Evolutionary conservation across 2,329 filamentous ascomycete species (phyloP).

Genomic region (Capronia americana): DNA sequence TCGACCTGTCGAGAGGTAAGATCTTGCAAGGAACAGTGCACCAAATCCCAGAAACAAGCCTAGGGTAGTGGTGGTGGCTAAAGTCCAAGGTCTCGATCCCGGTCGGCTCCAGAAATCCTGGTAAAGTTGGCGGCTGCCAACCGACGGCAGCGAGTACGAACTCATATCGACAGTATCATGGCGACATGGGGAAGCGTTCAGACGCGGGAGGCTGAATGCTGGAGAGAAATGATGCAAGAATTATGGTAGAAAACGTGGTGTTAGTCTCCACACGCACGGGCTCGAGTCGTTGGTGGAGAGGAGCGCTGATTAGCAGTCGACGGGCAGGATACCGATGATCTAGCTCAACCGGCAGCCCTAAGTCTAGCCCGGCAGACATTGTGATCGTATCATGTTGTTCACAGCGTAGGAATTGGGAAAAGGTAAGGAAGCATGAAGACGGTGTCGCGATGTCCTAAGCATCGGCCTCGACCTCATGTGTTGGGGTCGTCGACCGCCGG

Average conservation of each 20-base stretch:
- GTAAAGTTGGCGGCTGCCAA: neutral
- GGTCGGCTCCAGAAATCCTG: slow-evolving; percentile 11
- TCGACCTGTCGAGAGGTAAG: slow-evolving; percentile 16
- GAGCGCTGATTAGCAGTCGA: slow-evolving; percentile 3
- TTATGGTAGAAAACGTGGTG: slow-evolving; percentile 4
- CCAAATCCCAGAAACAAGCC: slow-evolving; percentile 26
- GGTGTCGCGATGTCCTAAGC: neutral
- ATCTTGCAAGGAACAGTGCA: slow-evolving; percentile 17
- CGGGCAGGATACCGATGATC: neutral
- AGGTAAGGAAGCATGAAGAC: neutral
- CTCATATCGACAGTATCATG: slow-evolving; percentile 9
- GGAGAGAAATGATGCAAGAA: neutral
- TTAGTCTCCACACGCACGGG: slow-evolving; percentile 12
- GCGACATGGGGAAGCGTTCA: neutral
- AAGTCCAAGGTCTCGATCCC: slow-evolving; percentile 3
- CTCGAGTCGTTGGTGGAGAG: slow-evolving; percentile 14
- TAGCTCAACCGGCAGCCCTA: neutral
- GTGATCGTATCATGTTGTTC: neutral
- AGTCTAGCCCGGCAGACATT: neutral
- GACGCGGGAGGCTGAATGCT: too few relatives aligned
- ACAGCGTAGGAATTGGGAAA: neutral
- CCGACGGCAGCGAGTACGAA: slow-evolving; percentile 1
- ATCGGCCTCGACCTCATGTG: neutral
- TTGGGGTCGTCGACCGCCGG: neutral
- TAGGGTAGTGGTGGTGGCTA: slow-evolving; percentile 23